These are phyloP conservation scores for Wickerhamiella pararugosa DNA, from an alignment of 1,139 yeast genomes.

Conservation along the genomic window DNA sequence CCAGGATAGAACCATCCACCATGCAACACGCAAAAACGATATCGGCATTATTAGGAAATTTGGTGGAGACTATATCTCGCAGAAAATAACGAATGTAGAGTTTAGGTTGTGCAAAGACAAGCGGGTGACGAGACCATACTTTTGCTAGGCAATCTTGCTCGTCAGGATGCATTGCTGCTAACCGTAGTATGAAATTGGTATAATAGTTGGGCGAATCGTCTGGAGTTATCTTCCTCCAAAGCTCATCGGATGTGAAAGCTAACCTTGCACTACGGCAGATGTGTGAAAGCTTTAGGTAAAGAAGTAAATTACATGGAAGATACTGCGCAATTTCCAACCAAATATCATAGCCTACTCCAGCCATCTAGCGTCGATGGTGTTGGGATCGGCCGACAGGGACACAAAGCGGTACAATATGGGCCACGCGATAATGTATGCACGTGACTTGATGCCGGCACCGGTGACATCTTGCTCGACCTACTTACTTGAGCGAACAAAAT, in stretches of 20 bases:
- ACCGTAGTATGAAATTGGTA: neutral
- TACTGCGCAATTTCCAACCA: slow-evolving; percentile 3
- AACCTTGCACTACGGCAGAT: slow-evolving; percentile 3
- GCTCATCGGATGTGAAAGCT: slow-evolving; percentile 3
- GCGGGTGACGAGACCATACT: slow-evolving; percentile 3
- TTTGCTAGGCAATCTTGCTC: neutral
- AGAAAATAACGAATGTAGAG: slow-evolving; percentile 4
- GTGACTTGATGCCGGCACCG: too few relatives aligned
- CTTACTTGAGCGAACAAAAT: too few relatives aligned
- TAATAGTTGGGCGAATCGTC: neutral
- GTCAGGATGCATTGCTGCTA: neutral
- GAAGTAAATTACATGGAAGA: neutral
- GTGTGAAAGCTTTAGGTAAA: neutral
- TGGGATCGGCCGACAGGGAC: too few relatives aligned
- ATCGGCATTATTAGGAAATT: slow-evolving; percentile 4
- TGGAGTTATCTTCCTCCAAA: slow-evolving; percentile 5
- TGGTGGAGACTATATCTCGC: slow-evolving; percentile 2
- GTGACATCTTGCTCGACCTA: too few relatives aligned
- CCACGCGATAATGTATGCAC: too few relatives aligned
- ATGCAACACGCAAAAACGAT: slow-evolving; percentile 4
- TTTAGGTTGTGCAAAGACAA: slow-evolving; percentile 1
- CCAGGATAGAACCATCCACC: slow-evolving; percentile 6
- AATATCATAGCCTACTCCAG: neutral
- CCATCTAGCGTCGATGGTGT: too few relatives aligned
- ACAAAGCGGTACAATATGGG: too few relatives aligned